These are phyloP conservation scores for Fusarium cicatricum DNA, from an alignment of 2,329 filamentous ascomycete species.

Conservation along the genomic window DNA sequence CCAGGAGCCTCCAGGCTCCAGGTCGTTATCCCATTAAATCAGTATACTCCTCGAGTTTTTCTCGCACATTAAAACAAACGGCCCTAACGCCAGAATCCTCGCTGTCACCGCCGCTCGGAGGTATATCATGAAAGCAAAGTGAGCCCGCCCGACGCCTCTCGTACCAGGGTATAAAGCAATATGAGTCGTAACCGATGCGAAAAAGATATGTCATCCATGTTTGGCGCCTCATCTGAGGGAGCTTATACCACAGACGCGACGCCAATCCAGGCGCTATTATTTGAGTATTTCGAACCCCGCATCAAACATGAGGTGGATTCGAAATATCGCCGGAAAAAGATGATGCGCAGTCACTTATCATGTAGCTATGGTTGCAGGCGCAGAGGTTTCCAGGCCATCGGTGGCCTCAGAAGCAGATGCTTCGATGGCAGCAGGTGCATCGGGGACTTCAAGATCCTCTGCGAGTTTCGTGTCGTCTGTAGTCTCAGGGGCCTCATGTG, in stretches of 20 bases:
- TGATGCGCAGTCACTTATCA: constrained; percentile 21
- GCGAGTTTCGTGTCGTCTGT: constrained; percentile 16
- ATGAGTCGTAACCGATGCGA: constrained; percentile 37
- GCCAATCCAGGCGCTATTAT: neutral
- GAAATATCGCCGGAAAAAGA: neutral
- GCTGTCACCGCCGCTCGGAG: constrained; percentile 32
- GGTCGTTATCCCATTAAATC: constrained; percentile 30
- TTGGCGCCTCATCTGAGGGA: constrained; percentile 7
- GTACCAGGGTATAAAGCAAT: constrained; percentile 43
- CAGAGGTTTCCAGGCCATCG: constrained; percentile 14
- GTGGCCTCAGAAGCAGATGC: constrained; percentile 8
- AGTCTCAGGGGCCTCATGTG: constrained; percentile 5
- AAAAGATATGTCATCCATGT: constrained; percentile 18
- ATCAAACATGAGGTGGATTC: neutral
- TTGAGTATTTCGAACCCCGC: neutral
- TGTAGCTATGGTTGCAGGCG: constrained; percentile 17
- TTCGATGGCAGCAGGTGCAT: constrained; percentile 15
- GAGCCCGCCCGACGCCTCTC: constrained; percentile 34
- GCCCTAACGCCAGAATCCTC: constrained; percentile 37
- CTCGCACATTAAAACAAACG: constrained; percentile 24
- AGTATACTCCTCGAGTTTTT: constrained; percentile 20
- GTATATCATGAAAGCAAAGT: constrained; percentile 40
- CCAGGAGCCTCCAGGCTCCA: constrained; percentile 14
- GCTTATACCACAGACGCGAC: neutral
- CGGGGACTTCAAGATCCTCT: constrained; percentile 20